Evolutionary conservation across 495 filamentous ascomycete species (phyloP), one percentile per base, ranked within the genome.

Genomic region (Sordaria brevicollis): DNA sequence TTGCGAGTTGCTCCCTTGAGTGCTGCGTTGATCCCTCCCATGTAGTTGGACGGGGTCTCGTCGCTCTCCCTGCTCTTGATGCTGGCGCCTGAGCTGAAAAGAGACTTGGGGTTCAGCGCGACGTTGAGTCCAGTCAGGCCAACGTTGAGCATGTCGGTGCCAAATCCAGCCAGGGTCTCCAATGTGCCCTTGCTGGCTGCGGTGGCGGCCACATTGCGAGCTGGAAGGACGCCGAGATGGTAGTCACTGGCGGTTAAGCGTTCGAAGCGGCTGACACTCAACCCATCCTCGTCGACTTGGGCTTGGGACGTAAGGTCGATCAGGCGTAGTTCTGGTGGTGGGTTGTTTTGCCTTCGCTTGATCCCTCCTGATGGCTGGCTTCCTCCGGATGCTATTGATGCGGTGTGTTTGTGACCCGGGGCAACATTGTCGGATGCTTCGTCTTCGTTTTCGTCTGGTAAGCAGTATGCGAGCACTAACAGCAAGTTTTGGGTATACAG

Each of bases 401-500:
- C 67, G 21, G 75, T 77, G 31, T 79, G 79, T 41, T 79, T 81
- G 62, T 81, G 78, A 15, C 78, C 75, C 8, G 57, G 66, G 39
- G 70, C 1, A 67, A 70, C 25, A 66, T 69, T 73, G 73, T 65
- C 69, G 7, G 73, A 74, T 43, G 80, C 77, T 8, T 80, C 73
- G 1, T 87, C 78, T n/a, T 89, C 87, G 11, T 87, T 83, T n/a
- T 90, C 88, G 11, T 89, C 88, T 13, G 86, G 83, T 69, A 90
- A 90, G 69, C 93, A 87, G 78, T 94, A 95, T 76, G 93, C 93
- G 83, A 99, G 90, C 74, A 97, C 88, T 71, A 96, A 86, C 79
- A 99, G 84, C 67, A 96, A 84, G 74, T 88, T 93, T 74, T 94
- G 93, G 78, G 92, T 96, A 89, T 97, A 98, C 81, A 99, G 85